Evolutionary conservation across 2,329 filamentous ascomycete genomes (phyloP).

Genomic region (Penicillium paneum): DNA sequence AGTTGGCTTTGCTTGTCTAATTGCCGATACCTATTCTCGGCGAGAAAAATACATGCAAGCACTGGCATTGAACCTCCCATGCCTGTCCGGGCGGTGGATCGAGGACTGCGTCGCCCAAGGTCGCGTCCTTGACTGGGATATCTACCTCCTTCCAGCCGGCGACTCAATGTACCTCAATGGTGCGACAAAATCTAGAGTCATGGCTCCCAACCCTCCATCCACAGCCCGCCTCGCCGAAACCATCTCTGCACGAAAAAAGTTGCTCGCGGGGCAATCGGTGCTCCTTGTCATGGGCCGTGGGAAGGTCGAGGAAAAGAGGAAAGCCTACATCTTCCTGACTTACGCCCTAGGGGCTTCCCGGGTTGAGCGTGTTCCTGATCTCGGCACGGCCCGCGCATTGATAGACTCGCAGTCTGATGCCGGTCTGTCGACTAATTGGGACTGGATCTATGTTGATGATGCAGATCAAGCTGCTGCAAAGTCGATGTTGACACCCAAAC

Average conservation of each 20-base stretch:
- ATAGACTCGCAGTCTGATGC: conserved; percentile 52
- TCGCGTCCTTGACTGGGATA: conserved; percentile 67
- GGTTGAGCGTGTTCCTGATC: conserved; percentile 63
- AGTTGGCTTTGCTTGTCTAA: conserved; percentile 76
- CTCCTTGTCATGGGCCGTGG: conserved; percentile 68
- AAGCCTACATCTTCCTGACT: conserved; percentile 75
- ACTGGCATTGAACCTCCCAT: conserved; percentile 82
- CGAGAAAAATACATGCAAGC: conserved; percentile 94
- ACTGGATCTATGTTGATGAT: conserved; percentile 77
- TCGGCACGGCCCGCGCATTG: conserved; percentile 61
- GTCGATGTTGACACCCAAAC: conserved; percentile 38
- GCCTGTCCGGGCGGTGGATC: conserved; percentile 79
- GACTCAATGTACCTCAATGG: conserved; percentile 73
- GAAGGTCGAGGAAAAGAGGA: conserved; percentile 61
- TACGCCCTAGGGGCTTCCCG: conserved; percentile 69
- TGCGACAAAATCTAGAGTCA: conserved; percentile 69
- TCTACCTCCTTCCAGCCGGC: conserved; percentile 82
- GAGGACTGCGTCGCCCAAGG: conserved; percentile 64
- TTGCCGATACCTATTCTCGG: conserved; percentile 80
- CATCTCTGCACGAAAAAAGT: conserved; percentile 57
- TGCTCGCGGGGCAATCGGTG: conserved; percentile 64
- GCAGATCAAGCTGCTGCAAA: conserved; percentile 55
- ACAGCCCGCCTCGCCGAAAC: conserved; percentile 57
- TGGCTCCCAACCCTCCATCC: conserved; percentile 59
- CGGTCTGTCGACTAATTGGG: conserved; percentile 51